phyloP scores from a whole-genome alignment of 331 rosid genomes.

The Acacia concinna region DNA sequence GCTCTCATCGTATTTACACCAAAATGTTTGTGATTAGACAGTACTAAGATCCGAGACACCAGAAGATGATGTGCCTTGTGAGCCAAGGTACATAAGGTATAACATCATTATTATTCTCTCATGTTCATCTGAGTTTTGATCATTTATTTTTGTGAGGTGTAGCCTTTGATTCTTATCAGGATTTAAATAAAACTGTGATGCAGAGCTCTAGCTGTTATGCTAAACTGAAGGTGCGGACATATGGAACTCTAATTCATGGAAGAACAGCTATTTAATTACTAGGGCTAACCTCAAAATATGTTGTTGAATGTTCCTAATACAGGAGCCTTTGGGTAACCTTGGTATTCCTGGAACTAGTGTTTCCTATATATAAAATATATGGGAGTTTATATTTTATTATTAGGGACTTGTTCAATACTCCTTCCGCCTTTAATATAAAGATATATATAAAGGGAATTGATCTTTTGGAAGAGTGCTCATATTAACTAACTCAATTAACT shows the following conservation, averaged over 20 bases:
- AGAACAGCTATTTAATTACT: neutral
- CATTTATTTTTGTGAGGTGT: neutral
- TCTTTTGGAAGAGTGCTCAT: too few relatives aligned
- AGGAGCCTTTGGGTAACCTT: neutral
- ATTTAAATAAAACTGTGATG: constrained; percentile 21
- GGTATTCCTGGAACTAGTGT: neutral
- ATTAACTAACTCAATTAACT: too few relatives aligned
- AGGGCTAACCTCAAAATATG: neutral
- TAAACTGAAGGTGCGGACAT: neutral
- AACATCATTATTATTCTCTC: neutral
- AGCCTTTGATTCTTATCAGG: neutral
- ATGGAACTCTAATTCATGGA: constrained; percentile 15
- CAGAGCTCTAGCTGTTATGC: constrained; percentile 16
- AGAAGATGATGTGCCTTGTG: constrained; percentile 24
- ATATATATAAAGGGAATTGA: too few relatives aligned
- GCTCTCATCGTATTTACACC: constrained; percentile 79
- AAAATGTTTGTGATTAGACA: constrained; percentile 37
- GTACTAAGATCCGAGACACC: neutral
- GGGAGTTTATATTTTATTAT: neutral
- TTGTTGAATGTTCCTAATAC: neutral
- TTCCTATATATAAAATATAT: neutral
- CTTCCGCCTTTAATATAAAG: too few relatives aligned
- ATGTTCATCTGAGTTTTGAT: constrained; percentile 33
- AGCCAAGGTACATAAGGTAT: neutral
- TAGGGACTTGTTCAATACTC: neutral